Evolutionary conservation across 2,329 filamentous ascomycete species (phyloP), one percentile per base, ranked within the genome.

Genomic region (Helotiales sp.): DNA sequence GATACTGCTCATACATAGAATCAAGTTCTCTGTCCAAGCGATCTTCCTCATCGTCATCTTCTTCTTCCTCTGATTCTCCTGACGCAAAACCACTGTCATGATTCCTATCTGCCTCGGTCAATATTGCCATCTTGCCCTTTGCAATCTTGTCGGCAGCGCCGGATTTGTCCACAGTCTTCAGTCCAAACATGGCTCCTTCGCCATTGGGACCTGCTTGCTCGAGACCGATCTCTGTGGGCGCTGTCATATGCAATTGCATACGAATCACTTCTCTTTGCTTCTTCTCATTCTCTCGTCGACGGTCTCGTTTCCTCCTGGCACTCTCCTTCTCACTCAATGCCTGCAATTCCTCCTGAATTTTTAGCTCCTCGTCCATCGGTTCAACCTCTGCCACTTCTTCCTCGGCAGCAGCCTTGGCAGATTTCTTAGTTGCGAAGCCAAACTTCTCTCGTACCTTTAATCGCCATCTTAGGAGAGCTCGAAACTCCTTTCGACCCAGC

Each of bases 161-260:
- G 17, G 86, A 84, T 71, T 90, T 89, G 70, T 97, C 91, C 44
- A 96, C 82, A 8, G 85, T 78, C 73, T 92, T 96, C 47, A 98
- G 81, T 2, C 85, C 85, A 72, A 99, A 99, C 79, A 96, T 95
- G 27, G 90, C 80, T 46, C 91, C 90, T 40, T 91, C 87, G 24
- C 91, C 93, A 50, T 84, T 79, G 0, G 90, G 89, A 0, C 91
- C 91, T 24, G 83, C 77, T 74, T 95, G 91, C 71, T 96, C 95
- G 76, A 96, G 84, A 69, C 95, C 95, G 62, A 99, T 96, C 63
- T 99, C 95, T 80, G 91, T 95, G 7, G 95, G 95, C 0, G 92
- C 90, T 2, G 88, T 88, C 95, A 99, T 99, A 76, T 97, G 88
- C 78, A 99, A 86, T 74, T 99, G 95, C 88, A 99, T 89, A 31